Evolutionary conservation across 495 filamentous ascomycete species (phyloP).

Genomic region (Pyronema domesticum): DNA sequence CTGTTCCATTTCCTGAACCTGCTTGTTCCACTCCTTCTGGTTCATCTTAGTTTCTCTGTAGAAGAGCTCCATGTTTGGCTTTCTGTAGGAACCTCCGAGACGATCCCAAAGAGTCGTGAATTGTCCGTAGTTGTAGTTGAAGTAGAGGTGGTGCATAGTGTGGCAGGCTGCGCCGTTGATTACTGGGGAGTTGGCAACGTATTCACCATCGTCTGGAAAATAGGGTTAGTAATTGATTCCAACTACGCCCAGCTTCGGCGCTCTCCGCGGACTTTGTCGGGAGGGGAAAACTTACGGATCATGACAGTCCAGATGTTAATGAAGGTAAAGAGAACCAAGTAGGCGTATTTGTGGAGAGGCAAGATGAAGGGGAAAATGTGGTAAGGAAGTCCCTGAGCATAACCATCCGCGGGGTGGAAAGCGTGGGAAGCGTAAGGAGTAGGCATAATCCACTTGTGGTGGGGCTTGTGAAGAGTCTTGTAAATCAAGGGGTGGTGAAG

Average conservation of each 20-base stretch:
- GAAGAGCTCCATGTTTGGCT: constrained; percentile 78
- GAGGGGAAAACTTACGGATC: constrained; percentile 40
- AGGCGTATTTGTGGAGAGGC: constrained; percentile 80
- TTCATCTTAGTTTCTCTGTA: constrained; percentile 76
- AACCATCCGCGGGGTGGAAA: constrained; percentile 91
- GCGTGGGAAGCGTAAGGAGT: constrained; percentile 83
- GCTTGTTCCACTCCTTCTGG: constrained; percentile 59
- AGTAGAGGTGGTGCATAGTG: constrained; percentile 93
- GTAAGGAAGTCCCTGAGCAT: constrained; percentile 79
- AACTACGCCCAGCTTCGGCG: background rate
- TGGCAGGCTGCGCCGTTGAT: constrained; percentile 95
- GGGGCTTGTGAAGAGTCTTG: constrained; percentile 82
- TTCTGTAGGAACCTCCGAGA: constrained; percentile 70
- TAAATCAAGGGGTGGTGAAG: constrained; percentile 72
- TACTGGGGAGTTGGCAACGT: constrained; percentile 68
- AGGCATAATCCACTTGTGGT: constrained; percentile 99
- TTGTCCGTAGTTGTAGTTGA: constrained; percentile 97
- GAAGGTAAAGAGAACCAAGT: constrained; percentile 70
- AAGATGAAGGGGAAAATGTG: constrained; percentile 89
- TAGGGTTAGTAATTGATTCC: constrained; percentile 1
- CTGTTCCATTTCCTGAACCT: constrained; percentile 71
- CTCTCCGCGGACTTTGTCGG: background rate
- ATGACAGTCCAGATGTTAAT: constrained; percentile 96
- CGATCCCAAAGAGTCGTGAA: constrained; percentile 94
- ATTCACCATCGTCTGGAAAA: constrained; percentile 66